These are phyloP conservation scores for Candida manassasensis DNA, from an alignment of 805 yeast species.

Conservation along the genomic window DNA sequence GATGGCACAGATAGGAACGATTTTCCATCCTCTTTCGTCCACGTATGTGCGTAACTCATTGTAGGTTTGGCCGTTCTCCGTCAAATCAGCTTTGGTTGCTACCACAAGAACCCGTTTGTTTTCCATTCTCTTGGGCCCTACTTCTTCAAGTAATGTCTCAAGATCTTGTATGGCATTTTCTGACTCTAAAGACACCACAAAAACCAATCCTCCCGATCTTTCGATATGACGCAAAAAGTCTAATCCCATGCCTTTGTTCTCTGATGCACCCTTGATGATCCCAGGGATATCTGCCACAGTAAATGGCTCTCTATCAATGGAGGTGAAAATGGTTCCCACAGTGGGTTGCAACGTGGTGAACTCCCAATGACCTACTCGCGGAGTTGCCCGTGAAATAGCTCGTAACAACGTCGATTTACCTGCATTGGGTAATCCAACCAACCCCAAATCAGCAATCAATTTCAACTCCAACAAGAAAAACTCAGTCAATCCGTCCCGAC, in stretches of 20 bases:
- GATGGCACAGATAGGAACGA: constrained; percentile 81
- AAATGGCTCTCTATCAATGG: constrained; percentile 63
- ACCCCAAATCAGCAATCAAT: constrained; percentile 85
- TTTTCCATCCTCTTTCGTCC: constrained; percentile 52
- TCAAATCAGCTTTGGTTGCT: constrained; percentile 91
- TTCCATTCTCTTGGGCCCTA: constrained; percentile 60
- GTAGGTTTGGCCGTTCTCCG: constrained; percentile 48
- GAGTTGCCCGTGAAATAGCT: constrained; percentile 84
- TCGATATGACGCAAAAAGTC: constrained; percentile 91
- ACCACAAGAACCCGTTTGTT: constrained; percentile 67
- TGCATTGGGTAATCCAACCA: constrained; percentile 95
- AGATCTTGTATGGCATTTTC: constrained; percentile 65
- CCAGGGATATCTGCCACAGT: constrained; percentile 99
- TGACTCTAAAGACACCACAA: constrained; percentile 75
- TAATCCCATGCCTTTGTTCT: constrained; percentile 87
- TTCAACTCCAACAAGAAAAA: constrained; percentile 78
- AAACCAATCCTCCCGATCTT: constrained; percentile 83
- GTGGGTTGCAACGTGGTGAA: constrained; percentile 92
- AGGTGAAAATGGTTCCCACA: constrained; percentile 75
- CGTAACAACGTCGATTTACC: constrained; percentile 88
- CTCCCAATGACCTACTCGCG: constrained; percentile 94
- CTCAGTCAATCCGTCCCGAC: constrained; percentile 64
- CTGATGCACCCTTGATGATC: constrained; percentile 79
- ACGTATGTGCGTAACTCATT: constrained; percentile 41
- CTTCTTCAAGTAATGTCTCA: constrained; percentile 57